Base-by-base conservation (phyloP, 345 rosid species). In the Brassica carinata region DNA sequence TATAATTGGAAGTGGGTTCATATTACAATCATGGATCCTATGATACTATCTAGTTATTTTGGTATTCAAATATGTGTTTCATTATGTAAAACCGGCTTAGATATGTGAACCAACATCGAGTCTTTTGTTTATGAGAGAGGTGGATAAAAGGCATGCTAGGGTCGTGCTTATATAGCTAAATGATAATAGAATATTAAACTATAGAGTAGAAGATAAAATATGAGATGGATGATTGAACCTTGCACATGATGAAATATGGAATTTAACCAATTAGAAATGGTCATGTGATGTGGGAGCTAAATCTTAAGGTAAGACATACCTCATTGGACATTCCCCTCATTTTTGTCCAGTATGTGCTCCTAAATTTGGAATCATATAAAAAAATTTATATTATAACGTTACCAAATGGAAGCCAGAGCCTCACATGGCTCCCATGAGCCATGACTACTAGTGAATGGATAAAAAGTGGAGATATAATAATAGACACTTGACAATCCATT, bases 221-320 rank as follows among this genome's bases (percentile, higher is more conserved):
- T 5, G 71, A 3, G 66, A 7, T 48, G 19, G 58, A 67, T 69
- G 67, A 69, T 62, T 62, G 48, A 59, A 63, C 14, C 17, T 66
- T 29, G 68, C 77, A 66, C 71, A 80, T 69, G 79, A 80, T 31
- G 40, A 29, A 55, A 36, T 69, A 57, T 64, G 66, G 18, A 67
- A 71, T 5, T 11, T 30, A 40, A 8, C 83, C 79, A 81, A 81
- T 76, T 18, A 71, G 80, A 64, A 64, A 64, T 55, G 57, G 76
- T 76, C 80, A 81, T 81, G 80, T 76, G 77, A 71, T 75, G 53
- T 80, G 63, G 83, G 83, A 80, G 76, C 67, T 64, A 70, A 80
- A 73, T 70, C 53, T 64, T 75, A 64, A 79, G 69, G 73, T 69
- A 64, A 79, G 64, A 79, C 77, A 72, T 72, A 65, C 72, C 48